Conservation (phyloP, 345 rosid genomes). For the Eucalyptus guilfoylei region DNA sequence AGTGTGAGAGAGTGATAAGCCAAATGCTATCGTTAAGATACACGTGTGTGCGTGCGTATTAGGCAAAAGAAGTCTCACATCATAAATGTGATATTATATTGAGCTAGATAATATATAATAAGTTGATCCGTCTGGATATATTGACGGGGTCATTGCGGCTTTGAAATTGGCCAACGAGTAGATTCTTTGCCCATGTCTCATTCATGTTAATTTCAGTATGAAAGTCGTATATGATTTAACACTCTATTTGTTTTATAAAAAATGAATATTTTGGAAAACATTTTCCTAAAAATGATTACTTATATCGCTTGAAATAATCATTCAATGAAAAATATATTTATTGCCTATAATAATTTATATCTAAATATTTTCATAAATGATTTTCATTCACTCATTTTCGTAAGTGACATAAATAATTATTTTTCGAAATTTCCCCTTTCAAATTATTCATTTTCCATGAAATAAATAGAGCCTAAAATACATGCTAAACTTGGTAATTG, state of each 20-base stretch:
- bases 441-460: background rate
- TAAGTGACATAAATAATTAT: background rate
- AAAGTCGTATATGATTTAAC: background rate
- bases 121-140: background rate
- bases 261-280: background rate
- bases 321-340: background rate
- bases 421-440: background rate
- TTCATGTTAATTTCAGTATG: background rate
- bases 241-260: background rate
- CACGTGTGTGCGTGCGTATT: background rate
- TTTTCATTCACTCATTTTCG: background rate
- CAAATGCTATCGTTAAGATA: background rate
- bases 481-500: background rate
- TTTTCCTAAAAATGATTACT: background rate
- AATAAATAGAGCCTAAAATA: background rate
- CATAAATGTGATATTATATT: background rate
- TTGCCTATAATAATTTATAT: background rate
- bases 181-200: background rate
- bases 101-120: background rate
- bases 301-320: background rate
- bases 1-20: background rate
- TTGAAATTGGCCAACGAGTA: background rate
- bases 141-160: background rate
- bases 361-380: background rate
- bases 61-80: background rate